phyloP scores from a whole-genome alignment of 2,329 filamentous ascomycete genomes.

The Capronia americana region DNA sequence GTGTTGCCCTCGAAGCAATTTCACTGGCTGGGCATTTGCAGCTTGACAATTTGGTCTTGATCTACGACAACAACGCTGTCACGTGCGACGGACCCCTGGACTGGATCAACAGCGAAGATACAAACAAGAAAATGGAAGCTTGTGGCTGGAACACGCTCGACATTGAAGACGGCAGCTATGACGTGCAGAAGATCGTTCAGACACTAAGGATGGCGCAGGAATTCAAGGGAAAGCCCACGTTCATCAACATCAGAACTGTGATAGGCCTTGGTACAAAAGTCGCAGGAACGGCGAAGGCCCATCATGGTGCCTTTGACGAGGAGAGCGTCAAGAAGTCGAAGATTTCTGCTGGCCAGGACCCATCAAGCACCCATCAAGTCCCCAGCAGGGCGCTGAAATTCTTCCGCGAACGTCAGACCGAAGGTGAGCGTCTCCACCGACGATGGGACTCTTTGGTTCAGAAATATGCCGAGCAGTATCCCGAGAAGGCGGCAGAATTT shows the following conservation, averaged over 20 bases:
- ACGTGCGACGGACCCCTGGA: conserved; percentile 65
- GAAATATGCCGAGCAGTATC: not conserved
- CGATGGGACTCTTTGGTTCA: not conserved
- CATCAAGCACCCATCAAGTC: not conserved
- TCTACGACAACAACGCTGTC: conserved; percentile 67
- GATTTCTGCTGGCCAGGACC: conserved; percentile 2
- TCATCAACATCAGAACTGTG: conserved; percentile 64
- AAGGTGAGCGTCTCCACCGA: not conserved
- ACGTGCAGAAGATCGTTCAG: conserved; percentile 55
- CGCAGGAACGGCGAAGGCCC: conserved; percentile 44
- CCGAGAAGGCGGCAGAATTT: not conserved
- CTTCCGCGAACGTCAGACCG: not conserved
- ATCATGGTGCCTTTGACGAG: conserved; percentile 33
- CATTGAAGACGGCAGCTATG: conserved; percentile 59
- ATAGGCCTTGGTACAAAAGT: conserved; percentile 60
- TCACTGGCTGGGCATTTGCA: conserved; percentile 62
- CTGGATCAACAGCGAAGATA: conserved; percentile 61
- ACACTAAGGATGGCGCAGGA: conserved; percentile 56
- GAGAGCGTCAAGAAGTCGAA: conserved; percentile 6
- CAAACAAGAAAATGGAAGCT: conserved; percentile 64
- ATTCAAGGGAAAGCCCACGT: conserved; percentile 59
- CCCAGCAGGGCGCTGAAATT: not conserved
- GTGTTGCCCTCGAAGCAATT: conserved; percentile 63
- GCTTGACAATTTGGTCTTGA: conserved; percentile 63
- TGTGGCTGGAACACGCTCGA: conserved; percentile 64